phyloP scores from a whole-genome alignment of 1,139 yeast genomes.

The Diutina mesorugosa region DNA sequence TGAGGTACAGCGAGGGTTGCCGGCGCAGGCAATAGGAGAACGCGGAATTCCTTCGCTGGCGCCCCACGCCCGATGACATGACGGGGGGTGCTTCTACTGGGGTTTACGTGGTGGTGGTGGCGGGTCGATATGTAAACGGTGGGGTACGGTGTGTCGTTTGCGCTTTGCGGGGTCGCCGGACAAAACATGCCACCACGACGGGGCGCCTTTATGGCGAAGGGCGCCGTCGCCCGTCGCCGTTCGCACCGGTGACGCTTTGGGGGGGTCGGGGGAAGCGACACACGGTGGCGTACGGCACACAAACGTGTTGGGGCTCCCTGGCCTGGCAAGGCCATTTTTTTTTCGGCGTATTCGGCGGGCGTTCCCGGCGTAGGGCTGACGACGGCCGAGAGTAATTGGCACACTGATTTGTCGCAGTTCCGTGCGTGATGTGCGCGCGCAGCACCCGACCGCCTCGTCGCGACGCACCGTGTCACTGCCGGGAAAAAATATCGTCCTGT shows the following conservation, averaged over 20 bases:
- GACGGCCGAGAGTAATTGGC: neutral
- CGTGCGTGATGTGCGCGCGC: neutral
- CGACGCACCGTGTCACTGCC: neutral
- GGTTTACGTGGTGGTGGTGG: too few relatives aligned
- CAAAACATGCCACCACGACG: neutral
- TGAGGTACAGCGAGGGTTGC: too few relatives aligned
- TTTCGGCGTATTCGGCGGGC: neutral
- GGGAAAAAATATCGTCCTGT: neutral
- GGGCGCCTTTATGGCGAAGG: neutral
- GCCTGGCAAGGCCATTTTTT: too few relatives aligned
- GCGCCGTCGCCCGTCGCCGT: too few relatives aligned
- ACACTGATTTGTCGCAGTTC: neutral
- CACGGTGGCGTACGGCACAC: neutral
- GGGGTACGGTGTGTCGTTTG: neutral
- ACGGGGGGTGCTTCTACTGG: too few relatives aligned
- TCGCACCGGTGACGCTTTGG: too few relatives aligned
- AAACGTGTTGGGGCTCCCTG: too few relatives aligned
- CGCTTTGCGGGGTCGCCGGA: neutral
- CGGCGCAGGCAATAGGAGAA: too few relatives aligned
- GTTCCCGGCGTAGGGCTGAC: neutral
- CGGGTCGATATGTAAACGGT: neutral
- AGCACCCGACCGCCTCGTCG: neutral
- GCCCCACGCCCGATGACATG: too few relatives aligned
- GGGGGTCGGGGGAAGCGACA: too few relatives aligned
- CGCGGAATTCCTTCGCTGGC: neutral